These are phyloP conservation scores for Nemophila menziesii DNA, from an alignment of 257 asterid genomes.

Conservation along the genomic window DNA sequence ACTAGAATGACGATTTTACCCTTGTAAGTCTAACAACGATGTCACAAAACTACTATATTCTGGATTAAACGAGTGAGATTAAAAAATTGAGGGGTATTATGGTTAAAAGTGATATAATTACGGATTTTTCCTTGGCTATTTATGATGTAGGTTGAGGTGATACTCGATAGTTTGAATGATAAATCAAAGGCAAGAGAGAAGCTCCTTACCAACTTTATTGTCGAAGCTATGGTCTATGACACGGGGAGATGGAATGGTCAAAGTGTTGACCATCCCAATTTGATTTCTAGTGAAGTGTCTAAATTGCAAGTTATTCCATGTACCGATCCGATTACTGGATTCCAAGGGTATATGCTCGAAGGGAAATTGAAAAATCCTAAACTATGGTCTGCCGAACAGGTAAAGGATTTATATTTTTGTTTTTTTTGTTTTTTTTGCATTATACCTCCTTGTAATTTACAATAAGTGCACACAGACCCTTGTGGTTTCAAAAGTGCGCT, in stretches of 20 bases:
- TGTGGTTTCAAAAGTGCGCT: too few species aligned
- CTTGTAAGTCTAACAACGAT: too few species aligned
- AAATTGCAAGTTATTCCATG: constrained; percentile 35
- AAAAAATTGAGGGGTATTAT: too few species aligned
- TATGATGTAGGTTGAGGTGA: constrained; percentile 75
- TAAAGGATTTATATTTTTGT: too few species aligned
- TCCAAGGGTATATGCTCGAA: constrained; percentile 55
- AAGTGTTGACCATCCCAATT: constrained; percentile 29
- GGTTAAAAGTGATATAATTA: too few species aligned
- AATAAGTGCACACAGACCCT: too few species aligned
- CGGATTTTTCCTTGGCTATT: neutral
- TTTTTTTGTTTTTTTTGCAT: too few species aligned
- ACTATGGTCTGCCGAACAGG: constrained; percentile 94
- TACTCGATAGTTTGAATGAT: constrained; percentile 44
- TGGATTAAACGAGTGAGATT: too few species aligned
- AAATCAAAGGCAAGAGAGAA: constrained; percentile 35
- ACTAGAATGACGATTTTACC: too few species aligned
- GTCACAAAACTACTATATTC: too few species aligned
- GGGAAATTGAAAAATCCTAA: constrained; percentile 67
- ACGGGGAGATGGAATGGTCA: constrained; percentile 35
- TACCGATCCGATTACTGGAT: constrained; percentile 53
- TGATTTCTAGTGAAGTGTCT: constrained; percentile 47
- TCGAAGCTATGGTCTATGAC: constrained; percentile 80
- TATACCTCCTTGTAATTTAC: too few species aligned
- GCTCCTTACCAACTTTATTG: constrained; percentile 34